Percentiles rank a stretch among this genome's conserved stretches.
These are phyloP conservation scores for Glebionis coronaria DNA, from an alignment of 129 eudicot genomes.

Conservation along the genomic window DNA sequence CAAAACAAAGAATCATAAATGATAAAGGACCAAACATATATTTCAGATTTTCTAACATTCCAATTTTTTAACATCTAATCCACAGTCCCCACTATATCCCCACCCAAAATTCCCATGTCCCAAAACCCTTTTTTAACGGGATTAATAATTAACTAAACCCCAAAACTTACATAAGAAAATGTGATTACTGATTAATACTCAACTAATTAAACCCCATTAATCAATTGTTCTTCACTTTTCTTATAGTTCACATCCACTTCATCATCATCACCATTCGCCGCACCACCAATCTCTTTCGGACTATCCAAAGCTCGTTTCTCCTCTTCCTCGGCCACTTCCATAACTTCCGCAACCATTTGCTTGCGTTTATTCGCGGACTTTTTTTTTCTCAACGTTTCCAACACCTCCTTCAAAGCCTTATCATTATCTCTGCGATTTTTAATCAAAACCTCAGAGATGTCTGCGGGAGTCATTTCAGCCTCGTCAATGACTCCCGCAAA, in stretches of 20 bases:
- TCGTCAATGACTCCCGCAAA: conserved; percentile 46
- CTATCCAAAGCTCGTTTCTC: conserved; percentile 85
- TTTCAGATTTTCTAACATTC: not conserved
- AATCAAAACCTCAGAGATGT: conserved; percentile 77
- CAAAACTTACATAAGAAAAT: conserved; percentile 18
- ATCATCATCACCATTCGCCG: conserved; percentile 32
- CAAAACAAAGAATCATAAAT: conserved; percentile 11
- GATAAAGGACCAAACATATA: conserved; percentile 29
- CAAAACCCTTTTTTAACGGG: conserved; percentile 29
- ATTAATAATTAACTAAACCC: conserved; percentile 23
- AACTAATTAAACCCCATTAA: not conserved
- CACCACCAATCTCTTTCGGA: conserved; percentile 40
- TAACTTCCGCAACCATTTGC: conserved; percentile 13
- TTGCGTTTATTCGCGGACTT: conserved; percentile 9
- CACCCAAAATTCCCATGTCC: conserved; percentile 29
- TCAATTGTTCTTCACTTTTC: conserved; percentile 23
- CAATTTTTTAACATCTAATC: conserved; percentile 13
- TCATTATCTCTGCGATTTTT: conserved; percentile 65
- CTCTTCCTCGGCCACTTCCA: conserved; percentile 56
- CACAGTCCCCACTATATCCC: conserved; percentile 30
- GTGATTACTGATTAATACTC: not conserved
- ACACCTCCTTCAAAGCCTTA: conserved; percentile 58
- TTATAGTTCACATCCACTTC: conserved; percentile 28
- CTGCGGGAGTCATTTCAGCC: conserved; percentile 98
- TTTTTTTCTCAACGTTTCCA: conserved; percentile 51